Evolutionary conservation across 306 rosid species (phyloP), one percentile per base, ranked within the genome.

Genomic region (Senna siamea): DNA sequence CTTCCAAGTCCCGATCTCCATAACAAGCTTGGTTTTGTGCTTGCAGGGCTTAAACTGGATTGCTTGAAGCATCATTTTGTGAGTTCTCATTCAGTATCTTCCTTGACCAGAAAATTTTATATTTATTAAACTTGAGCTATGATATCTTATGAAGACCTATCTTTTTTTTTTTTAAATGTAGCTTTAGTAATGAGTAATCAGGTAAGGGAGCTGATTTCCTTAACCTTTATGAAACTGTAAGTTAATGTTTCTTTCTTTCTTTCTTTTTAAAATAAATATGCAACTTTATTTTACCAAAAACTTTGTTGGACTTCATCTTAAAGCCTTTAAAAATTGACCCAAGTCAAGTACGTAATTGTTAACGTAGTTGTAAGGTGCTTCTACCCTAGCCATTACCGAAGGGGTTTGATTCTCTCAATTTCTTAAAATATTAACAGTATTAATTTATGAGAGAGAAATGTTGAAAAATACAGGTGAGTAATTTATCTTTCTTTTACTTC

Each of bases 51-150:
- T 68, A 72, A 71, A 71, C 3, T 54, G 67, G 81, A 73, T 77
- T 71, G 57, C 74, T 67, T 74, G 54, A 74, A 79, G 78, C 70
- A 51, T 32, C 74, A 69, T 72, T 71, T 40, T 69, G 65, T 66
- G 44, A 69, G 55, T 62, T 83, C 72, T 66, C 50, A 56, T 70
- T 73, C 23, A 60, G 65, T 82, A 60, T 66, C 51, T 72, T 18
- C 77, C 0, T 48, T 61, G 69, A 54, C 79, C 76, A 52, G 74
- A 71, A 56, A 48, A 20, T 66, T 57, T 78, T 48, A 62, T 40
- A 23, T 55, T 44, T 18, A 72, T 46, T 20, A 69, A 30, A 65
- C 57, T 19, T 34, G n/a, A 18, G 6, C 22, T 9, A 53, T 66
- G 74, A 7, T 67, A 17, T 54, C 62, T 18, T 12, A 68, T 68